Conservation (phyloP, 257 asterid genomes). For the Solanum pimpinellifolium region DNA sequence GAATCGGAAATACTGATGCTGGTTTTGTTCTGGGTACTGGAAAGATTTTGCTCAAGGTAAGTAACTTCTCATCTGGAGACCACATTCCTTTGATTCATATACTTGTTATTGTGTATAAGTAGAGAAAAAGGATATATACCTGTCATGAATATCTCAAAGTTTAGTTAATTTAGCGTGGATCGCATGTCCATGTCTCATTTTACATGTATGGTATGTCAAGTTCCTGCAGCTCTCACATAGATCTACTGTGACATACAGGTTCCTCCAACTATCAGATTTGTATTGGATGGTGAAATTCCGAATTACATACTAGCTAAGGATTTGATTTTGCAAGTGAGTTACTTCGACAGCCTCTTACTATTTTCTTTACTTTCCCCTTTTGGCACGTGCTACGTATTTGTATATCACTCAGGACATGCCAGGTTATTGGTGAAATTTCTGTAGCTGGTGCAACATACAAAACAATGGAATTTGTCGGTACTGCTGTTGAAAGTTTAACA, state of each 20-base stretch:
- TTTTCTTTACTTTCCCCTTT: neutral
- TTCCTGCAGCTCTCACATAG: neutral
- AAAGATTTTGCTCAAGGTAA: conserved; percentile 93
- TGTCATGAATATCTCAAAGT: neutral
- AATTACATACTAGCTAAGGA: conserved; percentile 90
- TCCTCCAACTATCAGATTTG: conserved; percentile 92
- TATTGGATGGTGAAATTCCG: conserved; percentile 96
- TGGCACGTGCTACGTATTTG: neutral
- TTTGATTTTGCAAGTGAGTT: conserved; percentile 87
- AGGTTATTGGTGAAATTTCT: conserved; percentile 98
- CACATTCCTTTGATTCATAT: too few species aligned
- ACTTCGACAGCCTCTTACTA: neutral
- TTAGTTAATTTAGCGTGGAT: neutral
- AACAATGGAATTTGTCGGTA: conserved; percentile 94
- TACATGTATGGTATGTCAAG: neutral
- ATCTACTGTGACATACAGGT: conserved; percentile 38
- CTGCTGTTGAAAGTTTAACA: conserved; percentile 77
- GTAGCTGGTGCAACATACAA: conserved; percentile 97
- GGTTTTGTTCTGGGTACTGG: conserved; percentile 93
- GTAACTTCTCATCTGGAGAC: neutral
- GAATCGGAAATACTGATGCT: conserved; percentile 95
- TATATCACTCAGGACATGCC: neutral
- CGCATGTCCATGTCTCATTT: neutral
- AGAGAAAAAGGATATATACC: neutral
- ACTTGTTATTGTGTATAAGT: too few species aligned